Evolutionary conservation across 345 rosid species (phyloP).

Genomic region (Eucalyptus rudis): DNA sequence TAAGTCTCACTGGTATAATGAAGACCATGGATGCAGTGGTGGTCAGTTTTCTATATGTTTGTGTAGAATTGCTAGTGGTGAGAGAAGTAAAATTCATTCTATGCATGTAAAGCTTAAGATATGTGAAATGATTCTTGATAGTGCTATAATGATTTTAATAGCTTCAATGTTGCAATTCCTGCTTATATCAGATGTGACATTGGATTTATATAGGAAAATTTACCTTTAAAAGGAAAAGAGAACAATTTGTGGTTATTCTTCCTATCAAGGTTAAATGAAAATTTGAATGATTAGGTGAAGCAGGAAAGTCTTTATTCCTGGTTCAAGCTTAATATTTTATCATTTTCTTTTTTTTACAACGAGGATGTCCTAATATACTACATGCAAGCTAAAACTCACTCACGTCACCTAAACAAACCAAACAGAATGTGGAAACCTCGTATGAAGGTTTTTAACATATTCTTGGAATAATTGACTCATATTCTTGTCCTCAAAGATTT

Average conservation of each 20-base stretch:
- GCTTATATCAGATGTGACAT: neutral
- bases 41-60: neutral
- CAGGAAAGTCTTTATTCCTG: neutral
- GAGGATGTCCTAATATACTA: neutral
- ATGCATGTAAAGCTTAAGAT: neutral
- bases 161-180: neutral
- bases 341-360: neutral
- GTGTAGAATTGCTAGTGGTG: neutral
- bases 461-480: neutral
- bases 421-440: neutral
- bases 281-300: neutral
- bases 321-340: neutral
- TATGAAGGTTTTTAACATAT: neutral
- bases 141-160: neutral
- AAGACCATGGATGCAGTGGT: neutral
- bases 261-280: neutral
- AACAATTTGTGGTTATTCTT: neutral
- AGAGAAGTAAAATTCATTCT: neutral
- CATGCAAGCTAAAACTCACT: neutral
- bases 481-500: neutral
- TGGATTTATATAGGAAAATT: neutral
- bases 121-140: neutral
- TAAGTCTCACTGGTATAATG: conserved; percentile 44
- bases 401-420: neutral
- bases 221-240: neutral